Base-by-base conservation (phyloP, 2,329 filamentous ascomycete genomes). In the Celoporthe dispersa region DNA sequence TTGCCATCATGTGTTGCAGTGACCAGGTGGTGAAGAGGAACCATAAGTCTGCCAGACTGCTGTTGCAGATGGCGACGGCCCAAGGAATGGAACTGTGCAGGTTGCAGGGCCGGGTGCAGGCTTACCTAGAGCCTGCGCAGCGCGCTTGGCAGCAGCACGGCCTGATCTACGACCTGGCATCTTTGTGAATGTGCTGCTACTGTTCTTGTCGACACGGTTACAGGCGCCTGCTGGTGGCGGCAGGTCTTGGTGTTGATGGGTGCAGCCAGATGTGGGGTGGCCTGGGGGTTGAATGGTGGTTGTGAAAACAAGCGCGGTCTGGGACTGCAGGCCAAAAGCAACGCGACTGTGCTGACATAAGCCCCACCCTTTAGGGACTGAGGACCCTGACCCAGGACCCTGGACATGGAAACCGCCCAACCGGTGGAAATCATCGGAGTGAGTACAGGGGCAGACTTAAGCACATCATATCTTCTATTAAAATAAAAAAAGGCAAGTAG, bases 61-160 rank as follows among this genome's bases (percentile, higher is more conserved):
- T 14, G 9, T 48, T 63, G n/a, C 12, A 28, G 16, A 51, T 44
- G 41, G 37, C 25, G 62, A 63, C 8, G 22, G 31, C n/a, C 33
- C 35, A 41, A 14, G 37, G 37, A 16, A 41, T 37, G 31, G 57
- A 60, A n/a, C 16, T 33, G 28, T 31, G 25, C 7, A 22, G 19
- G 44, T 19, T n/a, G 44, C 44, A 22, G 16, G 41, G 51, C 51
- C 5, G 51, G 51, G 57, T 11, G 31, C 39, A 59, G 60, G 75
- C 79, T 72, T 76, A 83, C 82, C 82, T 57, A 84, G 78, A 39
- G 81, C 82, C 41, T 81, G 80, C 57, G 81, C 81, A 35, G 82
- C 82, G 68, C 81, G 80, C 74, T 81, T 80, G 59, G 82, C 82
- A 61, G 82, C 82, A 37, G 82, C 82, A 70, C 82, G 81, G 71